phyloP scores from a whole-genome alignment of 2,329 filamentous ascomycete genomes.

The Dactylellina sp. region DNA sequence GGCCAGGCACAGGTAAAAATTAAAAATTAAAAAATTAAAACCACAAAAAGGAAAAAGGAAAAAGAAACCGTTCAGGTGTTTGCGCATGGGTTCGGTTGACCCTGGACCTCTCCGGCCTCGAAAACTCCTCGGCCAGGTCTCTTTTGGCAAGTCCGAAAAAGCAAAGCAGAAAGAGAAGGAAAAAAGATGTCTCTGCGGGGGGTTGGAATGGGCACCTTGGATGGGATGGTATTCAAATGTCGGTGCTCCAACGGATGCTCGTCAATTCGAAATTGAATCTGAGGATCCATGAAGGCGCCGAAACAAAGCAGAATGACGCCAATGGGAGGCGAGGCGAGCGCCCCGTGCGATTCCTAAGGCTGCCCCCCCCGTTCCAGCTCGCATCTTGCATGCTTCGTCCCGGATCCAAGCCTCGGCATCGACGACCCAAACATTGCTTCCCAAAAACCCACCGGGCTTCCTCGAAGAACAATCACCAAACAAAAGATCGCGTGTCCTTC shows the following conservation, averaged over 20 bases:
- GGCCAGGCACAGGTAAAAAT: conserved; percentile 28
- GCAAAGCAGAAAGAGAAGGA: conserved; percentile 21
- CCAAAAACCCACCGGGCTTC: too few species aligned
- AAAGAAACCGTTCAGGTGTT: conserved; percentile 50
- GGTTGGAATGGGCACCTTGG: conserved; percentile 12
- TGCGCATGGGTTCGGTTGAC: conserved; percentile 16
- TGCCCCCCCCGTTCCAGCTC: conserved; percentile 20
- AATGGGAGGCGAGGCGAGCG: conserved; percentile 49
- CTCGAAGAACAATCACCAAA: too few species aligned
- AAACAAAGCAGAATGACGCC: conserved; percentile 42
- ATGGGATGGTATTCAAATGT: conserved; percentile 22
- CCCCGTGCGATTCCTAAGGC: conserved; percentile 32
- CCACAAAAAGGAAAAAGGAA: conserved; percentile 10
- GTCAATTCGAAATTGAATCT: conserved; percentile 39
- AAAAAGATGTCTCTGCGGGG: conserved; percentile 37
- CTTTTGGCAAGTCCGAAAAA: too few species aligned
- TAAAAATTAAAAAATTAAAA: too few species aligned
- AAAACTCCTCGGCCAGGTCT: too few species aligned
- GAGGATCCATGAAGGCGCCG: conserved; percentile 21
- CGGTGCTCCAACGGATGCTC: conserved; percentile 22
- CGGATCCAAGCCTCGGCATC: conserved; percentile 22
- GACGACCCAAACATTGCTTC: neutral
- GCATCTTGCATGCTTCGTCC: conserved; percentile 24
- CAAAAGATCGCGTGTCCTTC: too few species aligned
- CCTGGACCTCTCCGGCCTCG: too few species aligned